Base-by-base conservation (phyloP, 1,284 basidiomycete genomes). In the Macrocybe sp. region DNA sequence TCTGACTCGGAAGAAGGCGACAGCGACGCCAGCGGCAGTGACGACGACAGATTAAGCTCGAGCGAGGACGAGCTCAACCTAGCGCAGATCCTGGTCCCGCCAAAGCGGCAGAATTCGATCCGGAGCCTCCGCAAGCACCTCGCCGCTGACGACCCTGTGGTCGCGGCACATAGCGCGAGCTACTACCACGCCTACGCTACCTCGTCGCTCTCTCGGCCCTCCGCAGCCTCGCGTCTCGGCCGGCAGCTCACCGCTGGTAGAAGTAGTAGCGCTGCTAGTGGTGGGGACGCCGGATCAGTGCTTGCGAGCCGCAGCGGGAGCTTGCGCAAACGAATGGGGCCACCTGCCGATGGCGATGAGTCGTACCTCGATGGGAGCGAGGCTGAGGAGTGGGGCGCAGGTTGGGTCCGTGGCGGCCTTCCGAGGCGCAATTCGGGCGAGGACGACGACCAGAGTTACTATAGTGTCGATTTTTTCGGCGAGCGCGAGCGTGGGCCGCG, bases 51-150 rank as follows among this genome's bases (percentile, higher is more conserved):
- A 22, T 28, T 22, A 37, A 34, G 53, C 35, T 16, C 45, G 22
- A 41, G 39, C n/a, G 51, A 53, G 42, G 54, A 57, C 32, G 54
- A 58, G 10, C 68, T 86, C 34, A 76, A 83, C 55, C 70, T 88
- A 37, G 79, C 83, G 7, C 73, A 73, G 34, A 70, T 88, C 48
- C 74, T 88, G 34, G 77, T 84, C n/a, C 83, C 80, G 7, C 74
- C 85, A 9, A 83, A 81, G 58, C 70, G 85, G 32, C 85, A 86
- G 58, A 74, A 82, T 49, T 85, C 83, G 7, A 85, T 85, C 52
- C 76, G 72, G 52, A 84, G 81, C 59, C 63, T 85, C 47, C 69
- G 83, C 44, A 76, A 69, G 47, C 81, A 85, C 53, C 67, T 86
- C 6, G 52, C 46, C 1, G 47, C 44, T 33, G 48, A 48, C 32